Evolutionary conservation across 192 early-diverging fungal genomes (phyloP), one percentile per base, ranked within the genome.

Genomic region (Entomortierella parvispora): DNA sequence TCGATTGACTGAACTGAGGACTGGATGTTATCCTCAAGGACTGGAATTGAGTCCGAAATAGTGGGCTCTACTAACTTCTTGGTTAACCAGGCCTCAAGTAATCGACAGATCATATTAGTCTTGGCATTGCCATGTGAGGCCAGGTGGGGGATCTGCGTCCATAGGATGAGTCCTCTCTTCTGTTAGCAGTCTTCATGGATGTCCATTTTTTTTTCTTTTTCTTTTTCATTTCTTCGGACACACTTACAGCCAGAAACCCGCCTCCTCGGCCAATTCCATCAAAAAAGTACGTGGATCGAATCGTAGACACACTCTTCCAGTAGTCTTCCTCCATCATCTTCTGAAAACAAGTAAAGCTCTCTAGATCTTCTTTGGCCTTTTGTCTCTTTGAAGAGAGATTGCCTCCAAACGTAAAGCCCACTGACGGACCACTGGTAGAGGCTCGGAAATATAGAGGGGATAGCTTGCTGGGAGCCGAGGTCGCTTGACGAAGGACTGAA

Each of bases 71-170:
- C 71, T 45, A 81, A 45, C 25, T 81, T 81, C 51, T 70, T 61
- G 28, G 62, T 75, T 33, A 81, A 28, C 80, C 80, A 81, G 12
- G 44, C 12, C 37, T 81, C 80, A 2, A 81, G 57, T 1, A 81
- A 33, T n/a, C 80, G 61, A 43, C 71, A 75, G 11, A 81, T 62
- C 5, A 52, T 33, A 23, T 72, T 69, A 6, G 80, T 81, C 57
- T 81, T 68, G 25, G 80, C 71, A 49, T 69, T 74, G n/a, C 80
- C 80, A 66, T 81, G 80, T 9, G 71, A 74, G 17, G 80, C 80
- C 17, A 81, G 37, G 40, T 81, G 71, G 23, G 80, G 80, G 34
- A 80, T 76, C 72, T 76, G 53, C 2, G 32, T 34, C 0, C 15
- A 15, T 4, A 42, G n/a, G n/a, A n/a, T n/a, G n/a, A n/a, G n/a